Base-by-base conservation (phyloP, 345 rosid species). In the Eucalyptus pauciflora region DNA sequence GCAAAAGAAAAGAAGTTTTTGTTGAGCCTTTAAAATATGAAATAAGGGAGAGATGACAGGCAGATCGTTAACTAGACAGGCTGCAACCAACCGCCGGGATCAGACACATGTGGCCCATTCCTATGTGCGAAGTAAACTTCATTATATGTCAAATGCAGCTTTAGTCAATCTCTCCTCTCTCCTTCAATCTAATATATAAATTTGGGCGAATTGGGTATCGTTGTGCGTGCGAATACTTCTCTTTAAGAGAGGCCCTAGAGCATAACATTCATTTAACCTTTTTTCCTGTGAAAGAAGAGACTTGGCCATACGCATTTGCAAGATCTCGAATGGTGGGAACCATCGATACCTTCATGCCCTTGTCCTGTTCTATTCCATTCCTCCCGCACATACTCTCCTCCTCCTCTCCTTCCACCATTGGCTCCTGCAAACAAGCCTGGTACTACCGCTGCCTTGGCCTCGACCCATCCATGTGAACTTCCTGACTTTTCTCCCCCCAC, bases 381-480 rank as follows among this genome's bases (percentile, higher is more conserved):
- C 31, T 37, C 89, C 91, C 45, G 46, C 81, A 37, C 81, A 18
- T 41, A 37, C 25, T 76, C 71, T 14, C 86, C 46, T 86, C 51
- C 88, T 49, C 79, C 86, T 52, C 89, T 64, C 88, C 90, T 87
- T 79, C 89, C 89, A 89, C 94, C 88, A 89, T 92, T 81, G 92
- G 90, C 24, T 91, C 93, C 90, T 88, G 91, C 92, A 92, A 92
- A 86, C 94, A 91, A 88, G 91, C 92, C 93, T 92, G 94, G 93
- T 91, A 91, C 90, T 90, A 89, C 43, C 94, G 93, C 90, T 91
- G 91, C 94, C 92, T 92, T 29, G 94, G 95, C 88, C 92, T 91
- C 87, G 94, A 93, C 93, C 95, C 95, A 43, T 92, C 86, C 91
- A 86, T 41, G 83, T 43, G 51, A 12, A 41, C 4, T 24, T 6